Base-by-base conservation (phyloP, 2,329 filamentous ascomycete species). In the Shiraia sp. region DNA sequence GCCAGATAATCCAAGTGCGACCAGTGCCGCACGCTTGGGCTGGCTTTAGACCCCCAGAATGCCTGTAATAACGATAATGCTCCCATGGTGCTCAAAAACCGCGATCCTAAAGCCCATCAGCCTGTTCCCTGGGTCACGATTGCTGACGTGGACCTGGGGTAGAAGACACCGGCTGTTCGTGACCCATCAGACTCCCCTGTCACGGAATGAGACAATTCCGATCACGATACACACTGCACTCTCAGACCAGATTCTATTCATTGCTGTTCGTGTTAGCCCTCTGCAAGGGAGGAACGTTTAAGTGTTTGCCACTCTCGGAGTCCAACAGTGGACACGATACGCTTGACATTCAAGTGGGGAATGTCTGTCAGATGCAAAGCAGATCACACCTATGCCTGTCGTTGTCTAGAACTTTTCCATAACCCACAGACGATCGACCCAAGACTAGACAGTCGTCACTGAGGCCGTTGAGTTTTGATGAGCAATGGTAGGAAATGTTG, bases 121-220 rank as follows among this genome's bases (percentile, higher is more conserved):
- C 30, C 35, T 42, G 38, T 46, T 25, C 35, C 27, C 32, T 47
- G 40, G 40, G 38, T 38, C 23, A 13, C 36, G 42, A 16, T 49
- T 55, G 59, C 60, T 65, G 53, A 62, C 49, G 45, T 45, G 35
- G 41, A 35, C 42, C 49, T 41, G 45, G 52, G 44, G 43, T 35
- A 49, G 58, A 50, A 38, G 36, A 33, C 32, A 34, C 45, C 48
- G 55, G 34, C 14, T 53, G 17, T 38, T 16, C 47, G 42, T 46
- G 19, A 31, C 32, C 35, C 45, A 33, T 12, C 26, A 27, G 30
- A 42, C 13, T 33, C 31, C 28, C 13, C 32, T 34, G 37, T 26
- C 38, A 39, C 26, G 24, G 41, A 22, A 40, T 39, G 33, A 28
- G 19, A 43, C 16, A 9, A 32, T 14, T 34, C 28, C 31, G 22